Evolutionary conservation across 164 flowering plant species (phyloP).

Genomic region (Tetrastigma voinierianum): DNA sequence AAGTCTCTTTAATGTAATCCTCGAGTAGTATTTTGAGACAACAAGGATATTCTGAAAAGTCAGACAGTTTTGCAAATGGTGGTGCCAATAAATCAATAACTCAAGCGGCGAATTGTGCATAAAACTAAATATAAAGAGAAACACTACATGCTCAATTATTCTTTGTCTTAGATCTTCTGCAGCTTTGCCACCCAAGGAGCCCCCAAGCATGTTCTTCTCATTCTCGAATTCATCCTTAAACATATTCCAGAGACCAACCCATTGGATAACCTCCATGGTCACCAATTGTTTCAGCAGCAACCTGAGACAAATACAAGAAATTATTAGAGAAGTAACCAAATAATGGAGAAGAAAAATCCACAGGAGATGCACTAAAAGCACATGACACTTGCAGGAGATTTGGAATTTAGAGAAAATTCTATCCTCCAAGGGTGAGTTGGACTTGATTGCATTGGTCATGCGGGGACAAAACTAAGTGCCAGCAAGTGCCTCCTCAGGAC

Average conservation of each 20-base stretch:
- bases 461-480: constrained; percentile 84
- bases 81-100: too few species aligned
- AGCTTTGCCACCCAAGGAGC: constrained; percentile 81
- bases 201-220: constrained; percentile 86
- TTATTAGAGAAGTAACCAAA: constrained; percentile 6
- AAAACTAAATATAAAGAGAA: background rate
- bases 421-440: constrained; percentile 86
- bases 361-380: background rate
- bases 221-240: constrained; percentile 78
- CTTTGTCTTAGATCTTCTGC: constrained; percentile 86
- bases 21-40: constrained; percentile 89
- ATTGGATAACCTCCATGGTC: constrained; percentile 96
- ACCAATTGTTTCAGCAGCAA: constrained; percentile 77
- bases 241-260: constrained; percentile 84
- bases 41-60: constrained; percentile 87
- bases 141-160: constrained; percentile 88
- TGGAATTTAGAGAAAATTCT: constrained; percentile 83
- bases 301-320: constrained; percentile 33
- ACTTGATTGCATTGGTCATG: constrained; percentile 98
- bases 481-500: constrained; percentile 86
- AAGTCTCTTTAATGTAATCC: constrained; percentile 87
- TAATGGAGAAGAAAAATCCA: background rate
- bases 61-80: background rate
- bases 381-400: constrained; percentile 52
- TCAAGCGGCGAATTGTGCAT: background rate